A percentile compares a stretch with the other conserved stretches of the same genome.
Conservation (phyloP, 306 rosid genomes). For the Styphnolobium japonicum region DNA sequence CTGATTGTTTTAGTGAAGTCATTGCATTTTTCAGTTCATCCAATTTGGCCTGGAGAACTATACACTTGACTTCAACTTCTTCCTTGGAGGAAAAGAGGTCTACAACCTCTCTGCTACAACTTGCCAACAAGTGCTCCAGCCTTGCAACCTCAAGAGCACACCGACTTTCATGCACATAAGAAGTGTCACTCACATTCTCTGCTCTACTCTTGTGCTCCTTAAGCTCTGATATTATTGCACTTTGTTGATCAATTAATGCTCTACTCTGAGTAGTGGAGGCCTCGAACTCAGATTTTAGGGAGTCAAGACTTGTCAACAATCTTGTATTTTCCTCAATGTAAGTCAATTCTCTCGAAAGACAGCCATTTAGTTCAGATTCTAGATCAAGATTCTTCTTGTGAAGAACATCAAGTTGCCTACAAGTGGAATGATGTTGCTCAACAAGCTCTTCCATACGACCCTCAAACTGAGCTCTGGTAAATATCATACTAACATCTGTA, state of each 20-base stretch:
- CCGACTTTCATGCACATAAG: constrained; percentile 30
- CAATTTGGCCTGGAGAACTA: constrained; percentile 65
- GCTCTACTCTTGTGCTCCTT: constrained; percentile 47
- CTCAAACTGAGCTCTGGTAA: constrained; percentile 63
- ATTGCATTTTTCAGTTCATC: constrained; percentile 57
- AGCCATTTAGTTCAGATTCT: constrained; percentile 45
- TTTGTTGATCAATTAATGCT: constrained; percentile 51
- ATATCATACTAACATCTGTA: constrained; percentile 51
- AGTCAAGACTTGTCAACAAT: constrained; percentile 54
- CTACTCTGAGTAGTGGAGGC: constrained; percentile 48
- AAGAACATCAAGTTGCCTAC: constrained; percentile 46
- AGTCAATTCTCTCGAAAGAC: constrained; percentile 54
- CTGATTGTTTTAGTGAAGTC: constrained; percentile 53
- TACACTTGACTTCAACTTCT: constrained; percentile 70
- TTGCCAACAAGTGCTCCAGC: constrained; percentile 54
- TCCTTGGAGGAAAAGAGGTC: constrained; percentile 63
- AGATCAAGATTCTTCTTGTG: constrained; percentile 48
- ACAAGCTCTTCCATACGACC: constrained; percentile 49
- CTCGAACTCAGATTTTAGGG: constrained; percentile 58
- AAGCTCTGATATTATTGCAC: constrained; percentile 38
- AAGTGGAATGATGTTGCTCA: constrained; percentile 48
- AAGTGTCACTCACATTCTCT: constrained; percentile 36
- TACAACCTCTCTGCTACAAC: constrained; percentile 57
- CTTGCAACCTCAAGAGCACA: constrained; percentile 57
- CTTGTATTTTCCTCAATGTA: constrained; percentile 62